Evolutionary conservation across 768 basidiomycete genomes (phyloP), one percentile per base, ranked within the genome.

Genomic region (Kwoniella bestiolae): DNA sequence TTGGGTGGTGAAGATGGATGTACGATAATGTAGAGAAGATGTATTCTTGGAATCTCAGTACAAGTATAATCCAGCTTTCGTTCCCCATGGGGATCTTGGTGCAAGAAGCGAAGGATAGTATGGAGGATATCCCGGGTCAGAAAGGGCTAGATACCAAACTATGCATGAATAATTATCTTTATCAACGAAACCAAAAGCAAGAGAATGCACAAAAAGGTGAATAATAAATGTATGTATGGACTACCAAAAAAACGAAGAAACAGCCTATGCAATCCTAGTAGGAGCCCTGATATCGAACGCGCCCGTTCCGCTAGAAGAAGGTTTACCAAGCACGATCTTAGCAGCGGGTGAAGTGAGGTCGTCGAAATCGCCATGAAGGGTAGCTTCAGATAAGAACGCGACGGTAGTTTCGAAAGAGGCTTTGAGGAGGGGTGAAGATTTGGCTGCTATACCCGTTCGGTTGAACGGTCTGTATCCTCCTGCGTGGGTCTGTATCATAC

Each of bases 391-490:
- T 71, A 99, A 81, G 85, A 99, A 96, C 1, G 89, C 85, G 1
- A 90, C 91, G 0, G 95, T 98, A 3, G 94, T 97, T 82, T 98
- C 96, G 82, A 91, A 99, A 8, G 94, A 96, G 1, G 96, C 96
- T 81, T 98, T 98, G 60, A 98, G 87, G 44, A 98, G 85, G 7
- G 95, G 93, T n/a, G 94, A 97, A 26, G 93, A 88, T 81, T 92
- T 93, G 49, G 89, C 87, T 25, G 91, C 89, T 63, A 99, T 90
- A 58, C 96, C 96, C 69, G 90, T 92, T 49, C 96, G 90, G 82
- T 97, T 99, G 84, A 98, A 99, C 2, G 96, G 93, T 82, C 92
- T 95, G 85, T 94, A 99, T 29, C 90, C 93, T 31, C 96, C 96
- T 60, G 97, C 94, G 79, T 93, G 97, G 0, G 96, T 98, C 95